Percentiles rank a stretch among this genome's conserved stretches.
Evolutionary conservation across 2,329 filamentous ascomycete species (phyloP).

Genomic region (Westerdykella sp.): DNA sequence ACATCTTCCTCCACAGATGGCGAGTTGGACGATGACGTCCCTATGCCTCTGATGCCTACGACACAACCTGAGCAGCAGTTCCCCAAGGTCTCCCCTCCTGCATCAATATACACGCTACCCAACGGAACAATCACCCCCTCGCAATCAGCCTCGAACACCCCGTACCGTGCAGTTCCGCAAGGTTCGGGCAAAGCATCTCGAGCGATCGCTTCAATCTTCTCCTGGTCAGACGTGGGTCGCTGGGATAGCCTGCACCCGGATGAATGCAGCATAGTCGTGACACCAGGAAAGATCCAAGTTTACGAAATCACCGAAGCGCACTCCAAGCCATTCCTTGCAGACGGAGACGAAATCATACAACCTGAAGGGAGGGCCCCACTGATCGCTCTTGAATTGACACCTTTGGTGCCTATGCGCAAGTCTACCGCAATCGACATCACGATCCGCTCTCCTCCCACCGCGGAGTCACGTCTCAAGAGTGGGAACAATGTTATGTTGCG

Average conservation of each 20-base stretch:
- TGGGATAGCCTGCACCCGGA: slow-evolving; percentile 58
- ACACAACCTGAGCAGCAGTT: slow-evolving; percentile 30
- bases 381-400: slow-evolving; percentile 77
- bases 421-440: slow-evolving; percentile 92
- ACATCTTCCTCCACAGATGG: slow-evolving; percentile 51
- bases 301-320: slow-evolving; percentile 51
- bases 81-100: slow-evolving; percentile 39
- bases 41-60: slow-evolving; percentile 34
- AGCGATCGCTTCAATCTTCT: slow-evolving; percentile 55
- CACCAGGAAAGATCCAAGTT: slow-evolving; percentile 59
- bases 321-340: slow-evolving; percentile 37
- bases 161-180: slow-evolving; percentile 52
- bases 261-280: slow-evolving; percentile 58
- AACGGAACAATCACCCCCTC: slow-evolving; percentile 64
- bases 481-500: slow-evolving; percentile 85
- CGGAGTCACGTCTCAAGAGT: slow-evolving; percentile 63
- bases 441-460: slow-evolving; percentile 76
- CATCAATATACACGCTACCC: slow-evolving; percentile 34
- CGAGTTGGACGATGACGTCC: slow-evolving; percentile 48
- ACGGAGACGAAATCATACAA: slow-evolving; percentile 36
- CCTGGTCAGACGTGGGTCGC: slow-evolving; percentile 54
- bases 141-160: slow-evolving; percentile 72
- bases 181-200: slow-evolving; percentile 49
- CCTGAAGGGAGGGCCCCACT: slow-evolving; percentile 44
- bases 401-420: slow-evolving; percentile 80